Base-by-base conservation (phyloP, 352 stramenopile species). In the Pythium biforme region DNA sequence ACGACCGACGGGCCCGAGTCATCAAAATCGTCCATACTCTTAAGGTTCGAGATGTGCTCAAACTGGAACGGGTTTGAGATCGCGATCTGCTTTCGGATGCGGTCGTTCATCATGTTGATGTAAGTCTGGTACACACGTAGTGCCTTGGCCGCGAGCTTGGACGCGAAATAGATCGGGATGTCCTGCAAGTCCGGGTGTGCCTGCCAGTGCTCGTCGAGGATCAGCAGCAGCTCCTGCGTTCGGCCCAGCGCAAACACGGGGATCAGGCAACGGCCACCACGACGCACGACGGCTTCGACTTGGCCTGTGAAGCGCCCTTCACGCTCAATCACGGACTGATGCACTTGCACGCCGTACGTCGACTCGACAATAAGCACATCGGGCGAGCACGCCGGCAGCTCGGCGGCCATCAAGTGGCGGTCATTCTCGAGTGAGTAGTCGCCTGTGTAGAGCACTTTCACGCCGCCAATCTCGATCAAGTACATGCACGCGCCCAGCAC, bases 21-120 rank as follows among this genome's bases (percentile, higher is more conserved):
- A 66, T 98, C 93, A 76, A 99, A 98, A 49, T 96, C 93, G 55
- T 99, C 94, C 74, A 99, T 95, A 23, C 81, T 95, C 75, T 98
- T 98, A 15, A 99, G 73, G 70, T 99, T 98, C 40, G 92, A 96
- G 65, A 99, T 99, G 71, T 97, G 90, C 33, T 96, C 78, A 68
- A 99, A 99, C 43, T 94, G 84, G 73, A 99, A 99, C 22, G 97
- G 97, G 76, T 99, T 99, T 46, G 86, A 95, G 40, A 99, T 92
- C 53, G 98, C 96, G 78, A 99, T 99, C 75, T 98, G 96, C 69
- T 96, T 96, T 49, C 89, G 86, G 47, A 97, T 99, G 59, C 97
- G 87, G 9, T 96, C 89, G 79, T 99, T 99, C 97, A 99, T 99
- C 96, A 99, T 99, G 73, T 99, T 99, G 57, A 99, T 98, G 76